Percentiles rank a stretch among this genome's conserved stretches.
phyloP scores from a whole-genome alignment of 129 eudicot species.

The Pittosporum tobira region DNA sequence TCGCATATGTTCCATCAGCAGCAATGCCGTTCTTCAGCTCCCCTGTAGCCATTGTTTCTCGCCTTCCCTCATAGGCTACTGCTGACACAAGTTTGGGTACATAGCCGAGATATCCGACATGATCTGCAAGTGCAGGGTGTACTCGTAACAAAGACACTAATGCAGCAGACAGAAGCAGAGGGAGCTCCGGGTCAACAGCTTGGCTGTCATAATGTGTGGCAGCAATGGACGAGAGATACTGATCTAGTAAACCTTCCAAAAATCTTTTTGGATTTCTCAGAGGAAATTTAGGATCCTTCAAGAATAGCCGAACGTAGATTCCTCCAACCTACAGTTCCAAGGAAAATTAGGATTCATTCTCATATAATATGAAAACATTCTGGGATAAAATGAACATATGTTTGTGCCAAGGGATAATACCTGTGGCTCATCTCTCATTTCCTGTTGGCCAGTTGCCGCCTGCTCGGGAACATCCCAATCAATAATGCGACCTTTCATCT shows the following conservation, averaged over 20 bases:
- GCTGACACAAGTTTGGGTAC: slow-evolving; percentile 94
- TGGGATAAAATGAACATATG: slow-evolving; percentile 6
- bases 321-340: slow-evolving; percentile 73
- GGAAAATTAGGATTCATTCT: background rate
- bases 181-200: slow-evolving; percentile 78
- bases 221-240: slow-evolving; percentile 89
- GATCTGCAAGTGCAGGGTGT: slow-evolving; percentile 96
- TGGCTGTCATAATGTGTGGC: slow-evolving; percentile 69
- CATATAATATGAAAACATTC: slow-evolving; percentile 6
- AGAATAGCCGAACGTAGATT: slow-evolving; percentile 78
- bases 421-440: slow-evolving; percentile 99
- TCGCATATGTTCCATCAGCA: slow-evolving; percentile 32
- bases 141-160: slow-evolving; percentile 87
- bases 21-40: slow-evolving; percentile 26
- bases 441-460: slow-evolving; percentile 81
- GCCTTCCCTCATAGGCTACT: slow-evolving; percentile 83
- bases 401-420: slow-evolving; percentile 27
- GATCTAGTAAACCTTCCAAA: slow-evolving; percentile 85
- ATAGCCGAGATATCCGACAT: slow-evolving; percentile 90
- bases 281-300: slow-evolving; percentile 95
- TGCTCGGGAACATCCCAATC: slow-evolving; percentile 99
- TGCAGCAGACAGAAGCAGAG: slow-evolving; percentile 89
- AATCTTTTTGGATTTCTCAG: slow-evolving; percentile 96
- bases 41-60: slow-evolving; percentile 72
- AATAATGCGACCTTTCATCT: slow-evolving; percentile 80